phyloP scores from a whole-genome alignment of 2,329 filamentous ascomycete genomes.

The Fusarium pseudonygamai region DNA sequence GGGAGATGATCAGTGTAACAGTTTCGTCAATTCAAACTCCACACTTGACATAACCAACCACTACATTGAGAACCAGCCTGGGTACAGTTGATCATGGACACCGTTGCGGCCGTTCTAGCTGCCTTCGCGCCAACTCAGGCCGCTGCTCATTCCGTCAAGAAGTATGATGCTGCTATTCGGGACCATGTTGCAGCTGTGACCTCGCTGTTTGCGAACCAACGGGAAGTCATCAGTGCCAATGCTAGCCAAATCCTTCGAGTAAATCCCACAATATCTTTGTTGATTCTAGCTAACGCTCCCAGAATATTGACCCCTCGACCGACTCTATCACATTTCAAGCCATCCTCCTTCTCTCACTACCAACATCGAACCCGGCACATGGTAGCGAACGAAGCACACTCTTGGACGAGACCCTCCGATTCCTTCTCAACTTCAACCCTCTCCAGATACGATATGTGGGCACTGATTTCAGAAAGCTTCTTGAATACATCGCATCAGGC shows the following conservation, averaged over 20 bases:
- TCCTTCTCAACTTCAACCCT: slow-evolving; percentile 60
- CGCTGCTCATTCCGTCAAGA: slow-evolving; percentile 41
- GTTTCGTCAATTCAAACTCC: slow-evolving; percentile 10
- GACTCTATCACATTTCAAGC: slow-evolving; percentile 63
- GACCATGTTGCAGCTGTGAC: slow-evolving; percentile 52
- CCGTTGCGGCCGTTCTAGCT: slow-evolving; percentile 47
- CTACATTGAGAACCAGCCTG: background rate
- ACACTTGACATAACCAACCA: slow-evolving; percentile 18
- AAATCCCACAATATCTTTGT: background rate
- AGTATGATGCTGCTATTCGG: slow-evolving; percentile 53
- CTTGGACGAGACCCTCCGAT: slow-evolving; percentile 54
- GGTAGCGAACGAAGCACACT: slow-evolving; percentile 47
- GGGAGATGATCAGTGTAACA: slow-evolving; percentile 4
- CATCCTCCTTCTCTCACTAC: slow-evolving; percentile 55
- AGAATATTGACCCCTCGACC: slow-evolving; percentile 58
- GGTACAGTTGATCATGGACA: slow-evolving; percentile 45
- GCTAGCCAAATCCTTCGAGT: slow-evolving; percentile 55
- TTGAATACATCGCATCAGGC: slow-evolving; percentile 53
- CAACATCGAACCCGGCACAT: slow-evolving; percentile 38
- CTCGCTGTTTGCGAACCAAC: slow-evolving; percentile 49
- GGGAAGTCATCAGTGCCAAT: slow-evolving; percentile 46
- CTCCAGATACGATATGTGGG: slow-evolving; percentile 64
- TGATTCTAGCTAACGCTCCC: slow-evolving; percentile 23
- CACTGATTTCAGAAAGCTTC: slow-evolving; percentile 53
- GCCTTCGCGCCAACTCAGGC: slow-evolving; percentile 52